These are phyloP conservation scores for Bauhinia variegata DNA, from an alignment of 306 rosid genomes.

Conservation along the genomic window DNA sequence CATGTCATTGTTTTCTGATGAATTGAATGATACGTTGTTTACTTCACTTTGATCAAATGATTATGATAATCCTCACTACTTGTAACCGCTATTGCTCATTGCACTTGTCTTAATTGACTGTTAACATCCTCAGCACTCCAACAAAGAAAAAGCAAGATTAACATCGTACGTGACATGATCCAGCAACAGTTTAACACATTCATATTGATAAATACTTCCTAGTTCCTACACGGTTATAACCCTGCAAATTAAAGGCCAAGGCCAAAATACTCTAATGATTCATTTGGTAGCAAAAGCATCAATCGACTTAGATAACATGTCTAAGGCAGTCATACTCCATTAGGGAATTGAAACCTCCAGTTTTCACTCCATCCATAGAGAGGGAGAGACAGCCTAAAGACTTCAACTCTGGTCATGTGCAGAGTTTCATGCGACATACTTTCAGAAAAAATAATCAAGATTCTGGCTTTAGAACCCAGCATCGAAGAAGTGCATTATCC, in stretches of 20 bases:
- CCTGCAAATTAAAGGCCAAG: slow-evolving; percentile 14
- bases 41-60: no score
- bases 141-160: no score
- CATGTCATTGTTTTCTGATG: no score
- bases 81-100: no score
- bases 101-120: no score
- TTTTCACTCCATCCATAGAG: slow-evolving; percentile 8
- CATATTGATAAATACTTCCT: no score
- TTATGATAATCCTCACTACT: no score
- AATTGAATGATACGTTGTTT: no score
- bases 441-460: neutral
- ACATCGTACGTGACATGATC: no score
- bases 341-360: neutral
- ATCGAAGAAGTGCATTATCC: slow-evolving; percentile 17
- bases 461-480: slow-evolving; percentile 19
- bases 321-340: slow-evolving; percentile 17
- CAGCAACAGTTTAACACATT: no score
- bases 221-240: neutral
- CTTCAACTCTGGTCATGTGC: no score
- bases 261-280: neutral
- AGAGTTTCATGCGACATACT: slow-evolving; percentile 15
- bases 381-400: slow-evolving; percentile 17
- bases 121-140: no score
- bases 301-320: neutral
- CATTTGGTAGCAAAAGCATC: slow-evolving; percentile 1